These are phyloP conservation scores for Mimosa pudica DNA, from an alignment of 306 rosid genomes.

Conservation along the genomic window DNA sequence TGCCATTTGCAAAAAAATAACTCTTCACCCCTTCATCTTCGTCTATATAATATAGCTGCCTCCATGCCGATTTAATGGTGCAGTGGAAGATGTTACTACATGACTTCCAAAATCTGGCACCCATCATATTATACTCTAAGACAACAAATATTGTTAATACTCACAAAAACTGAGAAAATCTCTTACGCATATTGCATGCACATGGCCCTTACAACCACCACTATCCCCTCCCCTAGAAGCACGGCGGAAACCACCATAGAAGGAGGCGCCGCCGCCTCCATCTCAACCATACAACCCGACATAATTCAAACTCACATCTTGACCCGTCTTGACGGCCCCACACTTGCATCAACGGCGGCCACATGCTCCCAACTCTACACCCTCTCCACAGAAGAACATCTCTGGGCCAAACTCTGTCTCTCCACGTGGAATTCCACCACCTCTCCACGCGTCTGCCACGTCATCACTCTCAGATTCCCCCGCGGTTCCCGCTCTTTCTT, in stretches of 20 bases:
- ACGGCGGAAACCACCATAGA: slow-evolving; percentile 5
- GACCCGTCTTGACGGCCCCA: slow-evolving; percentile 65
- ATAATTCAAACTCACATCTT: slow-evolving; percentile 64
- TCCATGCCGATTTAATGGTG: background rate
- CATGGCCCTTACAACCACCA: background rate
- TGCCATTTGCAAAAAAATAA: no score
- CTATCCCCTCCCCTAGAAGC: background rate
- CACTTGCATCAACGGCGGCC: slow-evolving; percentile 60
- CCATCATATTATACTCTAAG: background rate
- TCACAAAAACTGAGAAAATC: background rate
- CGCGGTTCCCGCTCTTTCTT: slow-evolving; percentile 64
- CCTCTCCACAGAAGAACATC: slow-evolving; percentile 43
- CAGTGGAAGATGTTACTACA: background rate
- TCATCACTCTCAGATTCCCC: slow-evolving; percentile 52
- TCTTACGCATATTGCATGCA: background rate
- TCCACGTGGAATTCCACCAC: slow-evolving; percentile 78
- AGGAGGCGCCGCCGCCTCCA: slow-evolving; percentile 27
- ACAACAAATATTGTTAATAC: background rate
- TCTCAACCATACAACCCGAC: slow-evolving; percentile 62
- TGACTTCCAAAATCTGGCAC: background rate
- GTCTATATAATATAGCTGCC: no score
- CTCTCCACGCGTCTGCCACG: slow-evolving; percentile 46
- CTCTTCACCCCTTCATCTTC: no score
- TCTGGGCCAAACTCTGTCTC: slow-evolving; percentile 63
- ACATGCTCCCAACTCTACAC: slow-evolving; percentile 52